phyloP scores from a whole-genome alignment of 2,329 filamentous ascomycete genomes.

The Diaporthe sp. region DNA sequence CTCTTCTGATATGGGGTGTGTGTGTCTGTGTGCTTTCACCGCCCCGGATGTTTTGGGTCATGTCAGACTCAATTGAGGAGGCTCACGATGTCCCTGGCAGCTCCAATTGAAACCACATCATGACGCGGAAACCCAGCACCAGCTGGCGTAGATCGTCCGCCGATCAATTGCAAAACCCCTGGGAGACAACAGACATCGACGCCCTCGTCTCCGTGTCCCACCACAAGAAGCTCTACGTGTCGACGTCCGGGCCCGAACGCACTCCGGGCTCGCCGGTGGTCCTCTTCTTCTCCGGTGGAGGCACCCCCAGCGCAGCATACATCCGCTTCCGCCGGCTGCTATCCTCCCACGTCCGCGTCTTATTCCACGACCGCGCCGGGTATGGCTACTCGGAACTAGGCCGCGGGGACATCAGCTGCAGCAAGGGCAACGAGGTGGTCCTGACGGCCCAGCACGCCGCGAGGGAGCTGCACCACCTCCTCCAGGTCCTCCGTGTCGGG shows the following conservation, averaged over 20 bases:
- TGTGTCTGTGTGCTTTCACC: not conserved
- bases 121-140: conserved; percentile 9
- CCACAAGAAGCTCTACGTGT: conserved; percentile 14
- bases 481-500: not conserved
- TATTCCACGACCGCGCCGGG: conserved; percentile 8
- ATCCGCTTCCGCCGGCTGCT: not conserved
- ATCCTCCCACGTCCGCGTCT: not conserved
- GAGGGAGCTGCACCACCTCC: not conserved
- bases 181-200: conserved; percentile 10
- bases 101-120: not conserved
- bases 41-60: not conserved
- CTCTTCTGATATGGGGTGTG: not conserved
- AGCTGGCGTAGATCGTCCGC: not conserved
- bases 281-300: conserved; percentile 13
- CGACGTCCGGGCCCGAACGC: not conserved
- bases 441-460: conserved; percentile 4
- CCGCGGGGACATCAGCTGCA: not conserved
- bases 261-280: not conserved
- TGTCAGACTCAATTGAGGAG: not conserved
- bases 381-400: conserved; percentile 7
- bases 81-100: not conserved
- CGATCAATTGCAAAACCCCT: not conserved
- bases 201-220: conserved; percentile 9
- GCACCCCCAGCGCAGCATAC: conserved; percentile 2
- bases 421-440: not conserved